Evolutionary conservation across 306 rosid genomes (phyloP), one percentile per base, ranked within the genome.

Genomic region (Sicyos baderoa): DNA sequence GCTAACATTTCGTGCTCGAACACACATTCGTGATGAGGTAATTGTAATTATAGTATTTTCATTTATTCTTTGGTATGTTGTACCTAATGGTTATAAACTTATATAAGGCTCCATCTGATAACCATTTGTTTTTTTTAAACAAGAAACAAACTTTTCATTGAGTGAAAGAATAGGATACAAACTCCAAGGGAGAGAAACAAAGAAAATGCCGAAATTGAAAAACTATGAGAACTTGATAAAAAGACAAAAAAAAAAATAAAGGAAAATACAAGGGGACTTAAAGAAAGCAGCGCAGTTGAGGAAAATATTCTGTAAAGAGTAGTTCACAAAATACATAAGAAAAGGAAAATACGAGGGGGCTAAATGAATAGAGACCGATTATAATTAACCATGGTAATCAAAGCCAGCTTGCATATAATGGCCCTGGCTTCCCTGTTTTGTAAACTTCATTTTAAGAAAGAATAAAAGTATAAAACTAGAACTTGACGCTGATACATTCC

Each of bases 11-110:
- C 97, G 97, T 76, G 97, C 99, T 52, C 84, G 99, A 71, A 94
- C 97, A 55, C 89, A 94, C 76, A 82, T 94, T 72, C 87, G 81
- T 75, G 99, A 94, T 79, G 99, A 94, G 90, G 99, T 94, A 77
- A 57, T 74, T 75, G 74, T 58, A 60, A 70, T 68, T 32, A 27
- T 17, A 65, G 54, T 77, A 21, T 19, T 69, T 17, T 49, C 6
- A 18, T 49, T 27, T 37, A 51, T 21, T 15, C 17, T 42, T 63
- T 18, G n/a, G 14, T 62, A 9, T 62, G 51, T 61, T 49, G 5
- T 73, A 47, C 9, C 62, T 45, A 8, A 35, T 15, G 5, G 35
- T 25, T 10, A n/a, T n/a, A n/a, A n/a, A n/a, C n/a, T 47, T 47
- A 47, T 47, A 47, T 47, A 4, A 47, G 51, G 51, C 51, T 47